phyloP scores from a whole-genome alignment of 257 asterid genomes.

The Nicotiana noctiflora region DNA sequence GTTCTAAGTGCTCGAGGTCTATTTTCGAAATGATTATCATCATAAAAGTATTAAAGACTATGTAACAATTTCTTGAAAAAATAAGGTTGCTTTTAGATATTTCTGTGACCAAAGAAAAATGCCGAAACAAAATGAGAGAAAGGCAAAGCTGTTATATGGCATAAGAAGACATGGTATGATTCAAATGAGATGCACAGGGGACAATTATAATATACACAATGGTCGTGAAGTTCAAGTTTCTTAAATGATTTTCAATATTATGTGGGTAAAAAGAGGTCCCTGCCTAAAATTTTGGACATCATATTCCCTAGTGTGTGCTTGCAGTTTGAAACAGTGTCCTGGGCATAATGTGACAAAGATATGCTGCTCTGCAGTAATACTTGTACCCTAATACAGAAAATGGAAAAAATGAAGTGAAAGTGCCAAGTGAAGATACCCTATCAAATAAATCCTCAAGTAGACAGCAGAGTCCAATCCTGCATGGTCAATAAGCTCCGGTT shows the following conservation, averaged over 20 bases:
- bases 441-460: slow-evolving; percentile 83
- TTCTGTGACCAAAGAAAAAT: neutral
- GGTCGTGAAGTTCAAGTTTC: neutral
- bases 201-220: neutral
- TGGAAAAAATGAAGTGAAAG: neutral
- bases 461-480: slow-evolving; percentile 96
- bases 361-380: neutral
- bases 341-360: neutral
- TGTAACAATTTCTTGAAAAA: neutral
- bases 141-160: neutral
- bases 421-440: slow-evolving; percentile 44
- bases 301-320: neutral
- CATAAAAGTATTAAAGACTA: neutral
- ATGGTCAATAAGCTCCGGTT: slow-evolving; percentile 85
- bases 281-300: neutral
- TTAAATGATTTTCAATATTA: neutral
- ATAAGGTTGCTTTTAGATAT: neutral
- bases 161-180: neutral
- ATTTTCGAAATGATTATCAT: neutral
- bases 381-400: neutral
- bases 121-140: neutral
- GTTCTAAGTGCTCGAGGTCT: neutral
- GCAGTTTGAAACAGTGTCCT: neutral
- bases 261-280: neutral
- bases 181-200: neutral